A percentile compares a stretch with the other conserved stretches of the same genome.
Evolutionary conservation across 2,329 filamentous ascomycete species (phyloP).

Genomic region (Penicillium sp.): DNA sequence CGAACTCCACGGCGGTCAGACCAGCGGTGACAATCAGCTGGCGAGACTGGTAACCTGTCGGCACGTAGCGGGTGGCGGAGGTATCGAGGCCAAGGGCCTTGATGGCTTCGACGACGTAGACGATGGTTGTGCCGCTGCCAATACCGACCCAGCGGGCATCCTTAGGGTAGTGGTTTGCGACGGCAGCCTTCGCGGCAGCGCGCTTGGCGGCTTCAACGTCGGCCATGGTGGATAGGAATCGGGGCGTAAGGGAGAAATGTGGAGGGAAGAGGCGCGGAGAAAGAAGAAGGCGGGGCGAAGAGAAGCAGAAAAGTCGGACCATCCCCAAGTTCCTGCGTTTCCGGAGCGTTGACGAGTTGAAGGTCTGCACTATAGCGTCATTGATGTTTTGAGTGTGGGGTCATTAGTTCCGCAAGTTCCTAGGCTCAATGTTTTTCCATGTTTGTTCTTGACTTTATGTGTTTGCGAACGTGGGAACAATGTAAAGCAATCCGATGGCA

Average conservation of each 20-base stretch:
- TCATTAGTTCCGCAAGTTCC: background rate
- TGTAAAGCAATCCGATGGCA: background rate
- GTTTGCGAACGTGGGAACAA: background rate
- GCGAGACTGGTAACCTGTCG: constrained; percentile 87
- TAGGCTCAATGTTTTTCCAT: background rate
- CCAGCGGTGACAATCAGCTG: constrained; percentile 79
- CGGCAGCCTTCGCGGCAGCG: constrained; percentile 57
- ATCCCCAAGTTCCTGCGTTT: background rate
- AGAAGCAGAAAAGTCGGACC: constrained; percentile 3
- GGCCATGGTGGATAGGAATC: constrained; percentile 30
- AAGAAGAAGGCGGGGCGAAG: constrained; percentile 2
- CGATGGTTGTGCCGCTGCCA: constrained; percentile 63
- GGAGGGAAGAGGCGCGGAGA: constrained; percentile 1
- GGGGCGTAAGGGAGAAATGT: background rate
- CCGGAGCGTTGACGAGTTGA: background rate
- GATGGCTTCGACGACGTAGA: constrained; percentile 67
- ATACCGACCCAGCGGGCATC: constrained; percentile 61
- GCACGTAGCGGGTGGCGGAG: constrained; percentile 74
- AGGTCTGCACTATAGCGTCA: constrained; percentile 11
- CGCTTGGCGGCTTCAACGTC: constrained; percentile 59
- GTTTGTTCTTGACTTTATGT: background rate
- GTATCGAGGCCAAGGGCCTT: constrained; percentile 47
- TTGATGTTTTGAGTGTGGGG: constrained; percentile 5
- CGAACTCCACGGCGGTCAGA: constrained; percentile 72
- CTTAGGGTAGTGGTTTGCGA: constrained; percentile 59